Conservation (phyloP, 345 rosid species). For the Eucalyptus victrix region DNA sequence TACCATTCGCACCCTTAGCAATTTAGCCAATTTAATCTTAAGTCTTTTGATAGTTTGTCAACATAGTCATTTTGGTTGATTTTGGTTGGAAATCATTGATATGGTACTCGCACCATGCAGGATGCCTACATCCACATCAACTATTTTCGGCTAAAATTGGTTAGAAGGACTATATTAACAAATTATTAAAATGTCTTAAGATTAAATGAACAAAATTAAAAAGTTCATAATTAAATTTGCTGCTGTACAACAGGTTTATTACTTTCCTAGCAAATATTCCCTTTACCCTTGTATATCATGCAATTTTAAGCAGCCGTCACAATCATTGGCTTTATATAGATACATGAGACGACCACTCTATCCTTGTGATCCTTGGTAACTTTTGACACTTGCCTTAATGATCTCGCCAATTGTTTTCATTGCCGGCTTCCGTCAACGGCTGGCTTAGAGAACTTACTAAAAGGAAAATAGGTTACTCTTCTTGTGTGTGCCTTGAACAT, state of each 20-base stretch:
- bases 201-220: background rate
- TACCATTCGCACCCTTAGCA: too few species aligned
- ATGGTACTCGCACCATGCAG: fast-evolving
- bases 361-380: background rate
- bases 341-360: background rate
- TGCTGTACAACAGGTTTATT: background rate
- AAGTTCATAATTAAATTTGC: background rate
- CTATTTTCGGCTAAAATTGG: background rate
- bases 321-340: background rate
- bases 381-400: background rate
- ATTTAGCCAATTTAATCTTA: background rate
- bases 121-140: background rate
- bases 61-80: fast-evolving
- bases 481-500: background rate
- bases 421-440: too few species aligned
- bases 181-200: background rate
- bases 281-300: background rate
- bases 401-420: background rate
- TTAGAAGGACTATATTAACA: fast-evolving
- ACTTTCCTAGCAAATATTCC: background rate
- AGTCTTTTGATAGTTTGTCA: background rate
- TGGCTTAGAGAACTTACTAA: background rate
- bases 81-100: background rate
- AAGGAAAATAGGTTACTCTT: background rate
- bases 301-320: background rate